Base-by-base conservation (phyloP, 768 basidiomycete species). In the Crepidotus variabilis region DNA sequence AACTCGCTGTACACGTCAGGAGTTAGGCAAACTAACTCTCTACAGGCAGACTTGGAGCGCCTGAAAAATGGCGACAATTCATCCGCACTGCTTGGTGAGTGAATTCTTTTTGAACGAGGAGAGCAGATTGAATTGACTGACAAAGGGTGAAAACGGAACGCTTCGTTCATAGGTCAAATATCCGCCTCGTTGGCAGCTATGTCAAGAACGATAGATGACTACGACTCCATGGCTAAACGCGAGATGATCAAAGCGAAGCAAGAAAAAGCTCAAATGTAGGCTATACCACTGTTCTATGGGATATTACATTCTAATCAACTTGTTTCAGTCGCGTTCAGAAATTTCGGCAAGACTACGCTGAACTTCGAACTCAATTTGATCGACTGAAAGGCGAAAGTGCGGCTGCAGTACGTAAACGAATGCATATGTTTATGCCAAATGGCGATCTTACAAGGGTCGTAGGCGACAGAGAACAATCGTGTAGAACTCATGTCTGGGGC, bases 211-310 rank as follows among this genome's bases (percentile, higher is more conserved):
- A 87, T 98, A 60, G 95, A 98, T 58, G 97, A 99, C 67, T 98
- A 96, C 67, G 95, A 98, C 64, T 88, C 90, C 8, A 94, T 98
- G 91, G 93, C 92, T 0, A 92, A 88, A 75, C 81, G 95, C 59
- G 97, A 99, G 72, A 93, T 97, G 67, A 94, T 98, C 52, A 93
- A 91, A 63, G 86, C 91, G 47, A 98, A 97, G 74, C 88, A 94
- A 71, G 96, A 98, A 75, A 98, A 98, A 74, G 97, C 95, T 0
- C 81, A 90, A 67, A 88, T 90, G 92, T 94, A 63, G 64, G 84
- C 72, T 43, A 1, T 16, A 24, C 11, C 46, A 11, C 21, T 47
- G 50, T 2, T 39, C 24, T 32, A 28, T 39, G 39, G 22, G 21
- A 36, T 47, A 28, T 16, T 11, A 11, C 51, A 11, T 52, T 43